phyloP scores from a whole-genome alignment of 306 rosid genomes.

The Cicer chorassanicum region DNA sequence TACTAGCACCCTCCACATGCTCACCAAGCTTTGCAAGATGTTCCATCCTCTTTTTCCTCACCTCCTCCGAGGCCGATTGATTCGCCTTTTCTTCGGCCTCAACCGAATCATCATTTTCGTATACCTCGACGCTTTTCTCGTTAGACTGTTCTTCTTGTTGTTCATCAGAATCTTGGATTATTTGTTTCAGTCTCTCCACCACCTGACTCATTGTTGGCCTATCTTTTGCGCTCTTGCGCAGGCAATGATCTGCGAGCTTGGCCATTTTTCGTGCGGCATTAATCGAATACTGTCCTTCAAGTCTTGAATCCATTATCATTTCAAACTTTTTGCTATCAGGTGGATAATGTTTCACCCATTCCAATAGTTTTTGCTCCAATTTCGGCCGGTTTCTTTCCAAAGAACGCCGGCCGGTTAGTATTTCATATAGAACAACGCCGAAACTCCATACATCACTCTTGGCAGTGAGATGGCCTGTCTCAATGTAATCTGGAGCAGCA shows the following conservation, averaged over 20 bases:
- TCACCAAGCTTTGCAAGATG: slow-evolving; percentile 89
- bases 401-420: slow-evolving; percentile 78
- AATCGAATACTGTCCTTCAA: slow-evolving; percentile 57
- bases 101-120: slow-evolving; percentile 45
- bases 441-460: slow-evolving; percentile 94
- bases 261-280: slow-evolving; percentile 58
- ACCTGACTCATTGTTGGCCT: slow-evolving; percentile 77
- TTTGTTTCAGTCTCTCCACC: slow-evolving; percentile 64
- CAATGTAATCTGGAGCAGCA: slow-evolving; percentile 90
- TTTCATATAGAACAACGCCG: slow-evolving; percentile 81
- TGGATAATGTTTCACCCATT: slow-evolving; percentile 80
- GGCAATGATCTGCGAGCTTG: slow-evolving; percentile 68
- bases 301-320: slow-evolving; percentile 69
- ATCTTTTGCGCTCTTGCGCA: slow-evolving; percentile 68
- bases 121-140: slow-evolving; percentile 41
- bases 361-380: slow-evolving; percentile 77
- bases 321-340: slow-evolving; percentile 61
- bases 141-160: slow-evolving; percentile 35
- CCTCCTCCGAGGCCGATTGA: slow-evolving; percentile 47
- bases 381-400: slow-evolving; percentile 71
- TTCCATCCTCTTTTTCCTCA: slow-evolving; percentile 76
- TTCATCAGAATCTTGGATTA: slow-evolving; percentile 56
- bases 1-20: slow-evolving; percentile 62
- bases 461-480: slow-evolving; percentile 84
- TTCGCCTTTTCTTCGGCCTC: slow-evolving; percentile 45